phyloP scores from a whole-genome alignment of 75 land plant genomes.

The Pinus taeda region DNA sequence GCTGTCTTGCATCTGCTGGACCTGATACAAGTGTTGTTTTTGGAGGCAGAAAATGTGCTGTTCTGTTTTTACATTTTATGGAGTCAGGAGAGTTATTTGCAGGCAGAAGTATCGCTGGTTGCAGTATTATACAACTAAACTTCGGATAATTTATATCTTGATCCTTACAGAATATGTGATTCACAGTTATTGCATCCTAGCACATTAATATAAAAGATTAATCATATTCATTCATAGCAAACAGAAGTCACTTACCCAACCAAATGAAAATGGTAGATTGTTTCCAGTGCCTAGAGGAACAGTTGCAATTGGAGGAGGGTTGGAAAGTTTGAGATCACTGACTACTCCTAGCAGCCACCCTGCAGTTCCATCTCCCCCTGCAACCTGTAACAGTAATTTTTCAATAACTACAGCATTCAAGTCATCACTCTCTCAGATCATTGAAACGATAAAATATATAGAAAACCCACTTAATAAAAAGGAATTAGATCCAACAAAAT shows the following conservation, averaged over 20 bases:
- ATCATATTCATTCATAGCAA: neutral
- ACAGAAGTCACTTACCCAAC: slow-evolving; percentile 58
- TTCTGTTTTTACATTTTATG: too few species aligned
- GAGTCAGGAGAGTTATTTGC: too few species aligned
- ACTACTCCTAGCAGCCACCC: slow-evolving; percentile 94
- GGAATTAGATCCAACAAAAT: neutral
- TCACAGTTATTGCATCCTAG: too few species aligned
- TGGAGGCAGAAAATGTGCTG: too few species aligned
- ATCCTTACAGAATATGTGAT: too few species aligned
- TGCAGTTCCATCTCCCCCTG: slow-evolving; percentile 98
- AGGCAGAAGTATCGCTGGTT: neutral
- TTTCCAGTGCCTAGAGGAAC: slow-evolving; percentile 96
- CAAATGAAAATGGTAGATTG: slow-evolving; percentile 94
- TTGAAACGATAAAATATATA: too few species aligned
- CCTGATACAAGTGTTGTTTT: too few species aligned
- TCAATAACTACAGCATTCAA: neutral
- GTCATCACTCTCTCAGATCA: too few species aligned
- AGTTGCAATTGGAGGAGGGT: slow-evolving; percentile 86
- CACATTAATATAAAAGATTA: too few species aligned
- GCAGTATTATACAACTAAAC: too few species aligned
- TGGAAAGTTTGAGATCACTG: slow-evolving; percentile 76
- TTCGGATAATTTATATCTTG: too few species aligned
- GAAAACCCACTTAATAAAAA: neutral
- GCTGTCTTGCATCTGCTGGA: too few species aligned
- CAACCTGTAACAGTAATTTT: slow-evolving; percentile 53